phyloP scores from a whole-genome alignment of 2,329 filamentous ascomycete genomes.

The Chaetomium sp. region DNA sequence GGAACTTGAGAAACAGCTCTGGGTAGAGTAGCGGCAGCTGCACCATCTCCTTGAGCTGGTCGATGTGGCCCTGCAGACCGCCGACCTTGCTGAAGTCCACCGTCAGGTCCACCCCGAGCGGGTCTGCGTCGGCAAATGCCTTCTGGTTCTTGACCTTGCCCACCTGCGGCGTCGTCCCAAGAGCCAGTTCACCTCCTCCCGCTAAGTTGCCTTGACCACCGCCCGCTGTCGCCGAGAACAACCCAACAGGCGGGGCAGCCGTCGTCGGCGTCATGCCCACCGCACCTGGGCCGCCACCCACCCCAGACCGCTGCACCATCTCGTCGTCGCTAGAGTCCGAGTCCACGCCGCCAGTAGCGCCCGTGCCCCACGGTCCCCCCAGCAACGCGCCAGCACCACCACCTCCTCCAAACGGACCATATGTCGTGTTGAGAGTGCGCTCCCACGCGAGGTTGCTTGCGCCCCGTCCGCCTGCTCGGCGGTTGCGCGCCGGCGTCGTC shows the following conservation, averaged over 20 bases:
- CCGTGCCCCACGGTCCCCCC: constrained; percentile 66
- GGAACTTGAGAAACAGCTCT: constrained; percentile 84
- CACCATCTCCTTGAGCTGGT: constrained; percentile 98
- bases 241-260: constrained; percentile 38
- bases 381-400: constrained; percentile 66
- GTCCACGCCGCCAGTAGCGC: constrained; percentile 71
- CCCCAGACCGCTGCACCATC: constrained; percentile 55
- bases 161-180: constrained; percentile 63
- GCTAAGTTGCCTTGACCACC: constrained; percentile 15
- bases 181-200: constrained; percentile 21
- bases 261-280: constrained; percentile 55
- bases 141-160: constrained; percentile 93
- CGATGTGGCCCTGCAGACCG: constrained; percentile 86
- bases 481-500: constrained; percentile 55
- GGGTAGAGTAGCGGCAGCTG: constrained; percentile 89
- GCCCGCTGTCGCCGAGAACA: constrained; percentile 29
- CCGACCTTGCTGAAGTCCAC: constrained; percentile 94
- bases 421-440: constrained; percentile 79
- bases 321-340: constrained; percentile 98
- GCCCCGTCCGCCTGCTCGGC: constrained; percentile 49
- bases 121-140: constrained; percentile 86
- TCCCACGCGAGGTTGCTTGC: constrained; percentile 60
- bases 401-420: constrained; percentile 86
- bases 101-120: constrained; percentile 83
- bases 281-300: constrained; percentile 41